These are phyloP conservation scores for Luffa acutangula DNA, from an alignment of 306 rosid genomes.

Conservation along the genomic window DNA sequence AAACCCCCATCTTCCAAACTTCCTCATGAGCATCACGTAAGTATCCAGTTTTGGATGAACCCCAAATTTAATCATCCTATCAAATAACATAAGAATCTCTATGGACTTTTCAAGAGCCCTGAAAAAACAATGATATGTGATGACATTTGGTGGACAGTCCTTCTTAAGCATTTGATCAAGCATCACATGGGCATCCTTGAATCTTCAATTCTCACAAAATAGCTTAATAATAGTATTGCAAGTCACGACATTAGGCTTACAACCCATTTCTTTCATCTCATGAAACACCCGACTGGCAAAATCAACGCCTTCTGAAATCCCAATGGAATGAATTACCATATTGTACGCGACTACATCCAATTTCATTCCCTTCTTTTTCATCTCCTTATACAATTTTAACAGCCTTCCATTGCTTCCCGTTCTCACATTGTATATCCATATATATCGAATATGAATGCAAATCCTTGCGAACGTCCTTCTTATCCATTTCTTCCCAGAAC, in stretches of 20 bases:
- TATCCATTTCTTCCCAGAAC: slow-evolving; percentile 88
- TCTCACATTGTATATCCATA: slow-evolving; percentile 77
- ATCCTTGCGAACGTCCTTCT: slow-evolving; percentile 50
- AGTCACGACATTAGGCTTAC: slow-evolving; percentile 51
- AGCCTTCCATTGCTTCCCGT: slow-evolving; percentile 83
- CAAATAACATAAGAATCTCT: slow-evolving; percentile 52
- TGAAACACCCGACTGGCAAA: slow-evolving; percentile 37
- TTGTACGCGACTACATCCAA: slow-evolving; percentile 76
- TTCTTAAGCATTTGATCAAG: slow-evolving; percentile 36
- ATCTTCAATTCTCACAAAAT: slow-evolving; percentile 53
- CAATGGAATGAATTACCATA: slow-evolving; percentile 57
- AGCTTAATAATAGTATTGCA: slow-evolving; percentile 71
- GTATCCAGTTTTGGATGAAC: slow-evolving; percentile 64
- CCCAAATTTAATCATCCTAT: slow-evolving; percentile 60
- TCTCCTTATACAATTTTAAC: slow-evolving; percentile 56
- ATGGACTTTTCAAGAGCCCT: slow-evolving; percentile 46
- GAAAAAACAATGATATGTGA: slow-evolving; percentile 58
- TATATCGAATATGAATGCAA: slow-evolving; percentile 65
- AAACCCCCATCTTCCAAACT: slow-evolving; percentile 91
- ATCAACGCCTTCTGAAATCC: slow-evolving; percentile 73
- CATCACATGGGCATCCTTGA: slow-evolving; percentile 45
- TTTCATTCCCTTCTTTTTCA: slow-evolving; percentile 48
- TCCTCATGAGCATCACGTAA: slow-evolving; percentile 73
- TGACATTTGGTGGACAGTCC: slow-evolving; percentile 48
- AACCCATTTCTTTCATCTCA: slow-evolving; percentile 70